Evolutionary conservation across 2,329 filamentous ascomycete genomes (phyloP).

Genomic region (Fonsecaea pugnacius): DNA sequence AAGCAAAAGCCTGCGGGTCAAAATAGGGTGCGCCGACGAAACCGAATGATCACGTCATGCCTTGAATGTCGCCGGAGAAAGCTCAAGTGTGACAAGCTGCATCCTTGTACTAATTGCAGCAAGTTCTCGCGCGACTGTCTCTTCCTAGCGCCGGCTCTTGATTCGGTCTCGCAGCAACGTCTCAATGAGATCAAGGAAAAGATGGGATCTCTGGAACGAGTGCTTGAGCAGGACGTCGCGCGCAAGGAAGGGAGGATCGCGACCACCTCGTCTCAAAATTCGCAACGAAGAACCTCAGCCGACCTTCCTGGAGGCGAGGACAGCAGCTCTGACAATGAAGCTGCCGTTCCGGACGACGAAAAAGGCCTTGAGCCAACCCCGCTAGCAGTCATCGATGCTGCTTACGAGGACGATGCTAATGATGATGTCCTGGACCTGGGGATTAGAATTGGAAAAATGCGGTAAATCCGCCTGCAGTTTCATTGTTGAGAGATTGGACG

Average conservation of each 20-base stretch:
- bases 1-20: constrained; percentile 25
- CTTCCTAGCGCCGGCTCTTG: constrained; percentile 70
- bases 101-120: constrained; percentile 68
- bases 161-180: constrained; percentile 70
- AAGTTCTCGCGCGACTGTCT: constrained; percentile 61
- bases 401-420: constrained; percentile 68
- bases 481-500: background rate
- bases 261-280: constrained; percentile 34
- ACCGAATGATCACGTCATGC: constrained; percentile 71
- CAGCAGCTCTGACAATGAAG: constrained; percentile 58
- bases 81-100: constrained; percentile 74
- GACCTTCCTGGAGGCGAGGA: constrained; percentile 47
- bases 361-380: constrained; percentile 65
- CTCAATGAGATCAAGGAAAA: constrained; percentile 79
- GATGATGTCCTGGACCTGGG: constrained; percentile 73
- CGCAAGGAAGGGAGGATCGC: constrained; percentile 28
- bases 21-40: constrained; percentile 58
- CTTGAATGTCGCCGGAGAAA: constrained; percentile 75
- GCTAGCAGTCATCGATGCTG: constrained; percentile 66
- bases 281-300: constrained; percentile 51
- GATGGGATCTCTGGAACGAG: constrained; percentile 71
- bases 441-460: constrained; percentile 71
- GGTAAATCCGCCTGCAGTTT: constrained; percentile 37
- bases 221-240: constrained; percentile 70
- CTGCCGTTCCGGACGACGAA: constrained; percentile 57